A percentile compares a stretch with the other conserved stretches of the same genome.
phyloP scores from a whole-genome alignment of 176 grass and related monocot genomes.

The Rhynchospora pubera region DNA sequence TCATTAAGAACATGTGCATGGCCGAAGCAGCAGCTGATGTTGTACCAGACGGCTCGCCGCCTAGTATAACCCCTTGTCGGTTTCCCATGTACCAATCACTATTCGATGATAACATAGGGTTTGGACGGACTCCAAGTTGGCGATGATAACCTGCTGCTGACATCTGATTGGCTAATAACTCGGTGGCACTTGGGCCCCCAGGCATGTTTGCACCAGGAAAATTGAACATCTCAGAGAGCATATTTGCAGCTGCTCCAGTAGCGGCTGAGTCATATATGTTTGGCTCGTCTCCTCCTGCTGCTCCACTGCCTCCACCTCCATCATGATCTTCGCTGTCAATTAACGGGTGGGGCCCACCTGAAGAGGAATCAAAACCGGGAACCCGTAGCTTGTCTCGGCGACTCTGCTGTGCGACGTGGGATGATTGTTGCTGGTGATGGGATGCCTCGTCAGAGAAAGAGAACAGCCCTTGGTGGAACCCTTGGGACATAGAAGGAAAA shows the following conservation, averaged over 20 bases:
- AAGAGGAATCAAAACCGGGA: slow-evolving; percentile 51
- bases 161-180: slow-evolving; percentile 81
- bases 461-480: slow-evolving; percentile 63
- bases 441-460: slow-evolving; percentile 35
- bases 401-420: slow-evolving; percentile 91
- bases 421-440: slow-evolving; percentile 36
- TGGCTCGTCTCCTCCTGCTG: slow-evolving; percentile 12
- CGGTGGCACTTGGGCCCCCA: slow-evolving; percentile 46
- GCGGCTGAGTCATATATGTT: slow-evolving; percentile 57
- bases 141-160: slow-evolving; percentile 43
- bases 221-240: slow-evolving; percentile 98
- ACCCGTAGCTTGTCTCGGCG: slow-evolving; percentile 89
- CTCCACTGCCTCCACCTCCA: slow-evolving; percentile 1
- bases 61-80: slow-evolving; percentile 20
- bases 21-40: slow-evolving; percentile 52
- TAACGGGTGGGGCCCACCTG: slow-evolving; percentile 40
- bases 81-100: slow-evolving; percentile 29
- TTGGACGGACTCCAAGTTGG: slow-evolving; percentile 21
- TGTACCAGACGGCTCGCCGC: slow-evolving; percentile 33
- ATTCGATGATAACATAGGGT: slow-evolving; percentile 16
- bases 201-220: slow-evolving; percentile 42
- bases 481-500: slow-evolving; percentile 78
- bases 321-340: slow-evolving; percentile 11
- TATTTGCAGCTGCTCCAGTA: slow-evolving; percentile 49
- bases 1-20: slow-evolving; percentile 89